These are phyloP conservation scores for Populus tomentosa DNA, from an alignment of 441 rosid species.

Conservation along the genomic window DNA sequence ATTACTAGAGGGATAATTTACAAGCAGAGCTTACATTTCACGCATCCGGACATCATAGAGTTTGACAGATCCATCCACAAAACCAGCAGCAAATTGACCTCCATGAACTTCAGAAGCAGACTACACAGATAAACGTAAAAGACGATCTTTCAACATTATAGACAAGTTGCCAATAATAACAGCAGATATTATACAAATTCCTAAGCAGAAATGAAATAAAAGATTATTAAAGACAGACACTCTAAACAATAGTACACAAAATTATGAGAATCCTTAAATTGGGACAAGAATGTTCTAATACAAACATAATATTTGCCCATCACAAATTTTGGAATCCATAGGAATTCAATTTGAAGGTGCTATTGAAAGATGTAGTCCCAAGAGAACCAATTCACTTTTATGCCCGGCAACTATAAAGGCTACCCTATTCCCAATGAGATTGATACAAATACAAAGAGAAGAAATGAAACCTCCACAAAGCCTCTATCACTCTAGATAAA, in stretches of 20 bases:
- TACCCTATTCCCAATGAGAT: not conserved
- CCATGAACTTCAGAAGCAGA: slow-evolving; percentile 95
- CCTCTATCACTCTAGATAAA: not conserved
- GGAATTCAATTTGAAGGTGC: not conserved
- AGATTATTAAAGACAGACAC: not conserved
- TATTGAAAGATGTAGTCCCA: not conserved
- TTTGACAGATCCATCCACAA: slow-evolving; percentile 85
- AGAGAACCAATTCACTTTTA: not conserved
- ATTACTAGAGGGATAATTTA: not conserved
- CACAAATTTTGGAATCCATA: not conserved
- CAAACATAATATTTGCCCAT: not conserved
- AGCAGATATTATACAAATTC: not conserved
- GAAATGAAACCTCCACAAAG: not conserved
- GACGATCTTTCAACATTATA: not conserved
- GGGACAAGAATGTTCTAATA: not conserved
- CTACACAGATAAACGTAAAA: slow-evolving; percentile 31
- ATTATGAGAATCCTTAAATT: not conserved
- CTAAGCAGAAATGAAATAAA: not conserved
- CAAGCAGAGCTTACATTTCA: slow-evolving; percentile 59
- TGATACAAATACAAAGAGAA: not conserved
- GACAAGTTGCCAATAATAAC: not conserved
- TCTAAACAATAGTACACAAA: not conserved
- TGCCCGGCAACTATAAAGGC: not conserved
- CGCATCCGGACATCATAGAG: slow-evolving; percentile 86
- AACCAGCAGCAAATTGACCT: slow-evolving; percentile 89